A percentile compares a stretch with the other conserved stretches of the same genome.
Conservation (phyloP, 2,329 filamentous ascomycete species). For the Fusarium sp. region DNA sequence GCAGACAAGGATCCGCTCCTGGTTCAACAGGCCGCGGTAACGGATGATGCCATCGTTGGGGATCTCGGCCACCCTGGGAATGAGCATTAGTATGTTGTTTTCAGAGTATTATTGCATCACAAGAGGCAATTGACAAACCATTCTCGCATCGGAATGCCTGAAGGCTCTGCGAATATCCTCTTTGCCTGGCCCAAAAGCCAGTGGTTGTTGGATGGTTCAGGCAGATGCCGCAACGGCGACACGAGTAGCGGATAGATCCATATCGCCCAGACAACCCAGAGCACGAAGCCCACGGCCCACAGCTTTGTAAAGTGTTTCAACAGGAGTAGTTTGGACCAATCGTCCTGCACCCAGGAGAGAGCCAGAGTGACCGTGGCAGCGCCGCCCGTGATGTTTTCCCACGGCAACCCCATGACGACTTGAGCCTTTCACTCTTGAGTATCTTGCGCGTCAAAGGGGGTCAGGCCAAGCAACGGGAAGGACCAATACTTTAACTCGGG, state of each 20-base stretch:
- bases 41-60: conserved; percentile 74
- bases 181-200: conserved; percentile 59
- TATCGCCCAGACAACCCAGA: conserved; percentile 53
- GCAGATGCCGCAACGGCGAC: conserved; percentile 59
- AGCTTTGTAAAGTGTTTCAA: conserved; percentile 46
- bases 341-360: conserved; percentile 30
- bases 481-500: neutral
- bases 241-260: conserved; percentile 59
- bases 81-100: conserved; percentile 31
- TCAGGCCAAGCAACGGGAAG: neutral
- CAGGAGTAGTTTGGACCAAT: conserved; percentile 46
- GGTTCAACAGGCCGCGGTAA: conserved; percentile 68
- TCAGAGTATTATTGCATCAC: neutral
- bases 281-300: conserved; percentile 49
- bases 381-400: conserved; percentile 37
- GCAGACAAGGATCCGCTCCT: conserved; percentile 67
- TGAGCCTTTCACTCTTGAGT: neutral
- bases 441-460: neutral
- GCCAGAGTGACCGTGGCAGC: conserved; percentile 40
- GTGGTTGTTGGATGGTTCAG: conserved; percentile 53
- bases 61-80: conserved; percentile 64
- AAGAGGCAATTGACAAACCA: conserved; percentile 52
- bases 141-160: conserved; percentile 55
- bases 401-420: conserved; percentile 37
- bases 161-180: conserved; percentile 51